These are phyloP conservation scores for Melocanna baccifera DNA, from an alignment of 176 grass and related monocot species.

Conservation along the genomic window DNA sequence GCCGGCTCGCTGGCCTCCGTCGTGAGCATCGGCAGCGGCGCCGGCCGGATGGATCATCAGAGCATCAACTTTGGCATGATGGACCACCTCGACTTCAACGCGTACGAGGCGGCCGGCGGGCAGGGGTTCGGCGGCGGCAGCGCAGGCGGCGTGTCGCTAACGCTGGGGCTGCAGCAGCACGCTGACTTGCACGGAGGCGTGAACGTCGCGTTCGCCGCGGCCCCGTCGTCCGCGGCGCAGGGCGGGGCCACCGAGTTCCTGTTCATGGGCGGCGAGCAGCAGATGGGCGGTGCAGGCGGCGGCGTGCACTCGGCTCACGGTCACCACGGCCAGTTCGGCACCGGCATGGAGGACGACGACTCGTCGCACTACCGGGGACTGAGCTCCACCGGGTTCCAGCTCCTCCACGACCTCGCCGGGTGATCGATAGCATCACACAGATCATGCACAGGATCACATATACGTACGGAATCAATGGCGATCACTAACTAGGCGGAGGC, in stretches of 20 bases:
- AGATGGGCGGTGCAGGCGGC: conserved; percentile 19
- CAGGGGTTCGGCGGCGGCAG: conserved; percentile 26
- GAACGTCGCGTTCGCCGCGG: conserved; percentile 50
- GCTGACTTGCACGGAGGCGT: conserved; percentile 31
- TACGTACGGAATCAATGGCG: background rate
- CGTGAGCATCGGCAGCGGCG: conserved; percentile 48
- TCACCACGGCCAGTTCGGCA: conserved; percentile 23
- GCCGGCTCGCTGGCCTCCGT: conserved; percentile 70
- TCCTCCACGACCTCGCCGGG: conserved; percentile 59
- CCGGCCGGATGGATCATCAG: conserved; percentile 8
- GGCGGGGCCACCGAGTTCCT: conserved; percentile 35
- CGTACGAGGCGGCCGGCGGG: conserved; percentile 33
- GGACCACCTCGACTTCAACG: conserved; percentile 55
- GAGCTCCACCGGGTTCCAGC: conserved; percentile 40
- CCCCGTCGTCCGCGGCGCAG: conserved; percentile 3
- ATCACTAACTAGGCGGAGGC: background rate
- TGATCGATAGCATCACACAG: background rate
- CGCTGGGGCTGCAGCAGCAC: conserved; percentile 62
- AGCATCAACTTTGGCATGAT: conserved; percentile 47
- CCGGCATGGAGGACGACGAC: conserved; percentile 24
- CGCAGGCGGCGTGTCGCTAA: conserved; percentile 54
- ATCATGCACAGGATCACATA: background rate
- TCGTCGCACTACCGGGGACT: conserved; percentile 33
- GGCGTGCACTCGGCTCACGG: conserved; percentile 27
- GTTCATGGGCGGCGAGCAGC: conserved; percentile 40